Conservation (phyloP, 208 protist species). For the Crithidia bombi region DNA sequence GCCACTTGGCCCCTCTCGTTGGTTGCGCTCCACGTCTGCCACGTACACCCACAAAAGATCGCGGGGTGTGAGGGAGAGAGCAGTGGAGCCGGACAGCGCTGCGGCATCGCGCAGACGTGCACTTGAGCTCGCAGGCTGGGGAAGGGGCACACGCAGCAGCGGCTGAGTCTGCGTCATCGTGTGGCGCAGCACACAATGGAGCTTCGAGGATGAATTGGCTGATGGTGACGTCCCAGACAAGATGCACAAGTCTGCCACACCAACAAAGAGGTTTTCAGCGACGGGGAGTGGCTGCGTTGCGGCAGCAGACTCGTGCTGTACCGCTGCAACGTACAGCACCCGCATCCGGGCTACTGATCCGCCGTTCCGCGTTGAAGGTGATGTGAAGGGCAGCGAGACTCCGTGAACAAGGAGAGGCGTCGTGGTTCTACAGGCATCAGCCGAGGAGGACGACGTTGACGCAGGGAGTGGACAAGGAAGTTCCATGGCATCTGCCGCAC, state of each 20-base stretch:
- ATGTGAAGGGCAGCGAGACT: not conserved
- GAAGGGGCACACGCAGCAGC: conserved; percentile 1
- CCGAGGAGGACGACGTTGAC: not conserved
- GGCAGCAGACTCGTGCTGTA: not conserved
- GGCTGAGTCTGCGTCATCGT: not conserved
- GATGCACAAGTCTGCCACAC: not conserved
- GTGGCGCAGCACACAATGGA: conserved; percentile 6
- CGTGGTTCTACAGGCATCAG: not conserved
- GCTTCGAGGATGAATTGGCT: not conserved
- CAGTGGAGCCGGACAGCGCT: not conserved
- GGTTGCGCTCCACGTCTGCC: conserved; percentile 7
- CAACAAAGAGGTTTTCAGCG: conserved; percentile 2
- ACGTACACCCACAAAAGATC: conserved; percentile 38
- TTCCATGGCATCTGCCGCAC: conserved; percentile 4
- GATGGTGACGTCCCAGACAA: not conserved
- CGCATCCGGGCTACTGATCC: not conserved
- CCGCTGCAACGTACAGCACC: conserved; percentile 12
- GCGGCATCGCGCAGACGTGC: not conserved
- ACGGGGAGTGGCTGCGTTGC: not conserved
- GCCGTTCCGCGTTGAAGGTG: not conserved
- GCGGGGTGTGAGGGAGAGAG: not conserved
- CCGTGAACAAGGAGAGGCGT: conserved; percentile 1
- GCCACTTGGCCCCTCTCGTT: not conserved
- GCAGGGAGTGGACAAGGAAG: conserved; percentile 17
- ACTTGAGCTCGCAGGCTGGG: not conserved